These are phyloP conservation scores for Fraxinus nigra DNA, from an alignment of 305 asterid species.

Conservation along the genomic window DNA sequence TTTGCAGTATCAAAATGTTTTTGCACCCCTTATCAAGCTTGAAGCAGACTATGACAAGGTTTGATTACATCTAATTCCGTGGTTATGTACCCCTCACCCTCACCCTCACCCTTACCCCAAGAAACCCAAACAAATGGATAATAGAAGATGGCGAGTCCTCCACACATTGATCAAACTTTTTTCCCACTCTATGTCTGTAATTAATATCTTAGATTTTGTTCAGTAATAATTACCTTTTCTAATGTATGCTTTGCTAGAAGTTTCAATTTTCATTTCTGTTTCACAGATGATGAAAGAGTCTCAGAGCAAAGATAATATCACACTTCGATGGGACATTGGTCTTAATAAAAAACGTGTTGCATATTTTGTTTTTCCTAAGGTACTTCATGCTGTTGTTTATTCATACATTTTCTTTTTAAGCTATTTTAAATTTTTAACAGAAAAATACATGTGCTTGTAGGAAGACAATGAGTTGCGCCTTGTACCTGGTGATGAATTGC, in stretches of 20 bases:
- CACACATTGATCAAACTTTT: not conserved
- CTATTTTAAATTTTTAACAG: not conserved
- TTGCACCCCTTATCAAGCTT: conserved; percentile 95
- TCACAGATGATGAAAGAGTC: conserved; percentile 98
- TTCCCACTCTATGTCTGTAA: not conserved
- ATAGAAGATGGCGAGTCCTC: not conserved
- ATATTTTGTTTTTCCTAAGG: conserved; percentile 94
- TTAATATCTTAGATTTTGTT: conserved; percentile 11
- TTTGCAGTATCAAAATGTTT: conserved; percentile 93
- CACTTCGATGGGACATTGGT: conserved; percentile 96
- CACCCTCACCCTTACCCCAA: not conserved
- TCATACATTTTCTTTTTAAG: not conserved
- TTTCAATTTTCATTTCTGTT: not conserved
- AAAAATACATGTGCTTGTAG: conserved; percentile 42
- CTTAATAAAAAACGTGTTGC: conserved; percentile 96
- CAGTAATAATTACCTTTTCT: not conserved
- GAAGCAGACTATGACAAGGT: conserved; percentile 99
- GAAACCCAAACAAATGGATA: not conserved
- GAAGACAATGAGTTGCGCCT: conserved; percentile 98
- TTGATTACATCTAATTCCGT: not conserved
- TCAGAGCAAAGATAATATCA: conserved; percentile 91
- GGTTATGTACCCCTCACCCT: not conserved
- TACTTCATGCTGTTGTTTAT: conserved; percentile 23
- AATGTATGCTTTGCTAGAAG: not conserved
- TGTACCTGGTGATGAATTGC: conserved; percentile 97